Evolutionary conservation across 768 basidiomycete species (phyloP), one percentile per base, ranked within the genome.

Genomic region (Boletales sp.): DNA sequence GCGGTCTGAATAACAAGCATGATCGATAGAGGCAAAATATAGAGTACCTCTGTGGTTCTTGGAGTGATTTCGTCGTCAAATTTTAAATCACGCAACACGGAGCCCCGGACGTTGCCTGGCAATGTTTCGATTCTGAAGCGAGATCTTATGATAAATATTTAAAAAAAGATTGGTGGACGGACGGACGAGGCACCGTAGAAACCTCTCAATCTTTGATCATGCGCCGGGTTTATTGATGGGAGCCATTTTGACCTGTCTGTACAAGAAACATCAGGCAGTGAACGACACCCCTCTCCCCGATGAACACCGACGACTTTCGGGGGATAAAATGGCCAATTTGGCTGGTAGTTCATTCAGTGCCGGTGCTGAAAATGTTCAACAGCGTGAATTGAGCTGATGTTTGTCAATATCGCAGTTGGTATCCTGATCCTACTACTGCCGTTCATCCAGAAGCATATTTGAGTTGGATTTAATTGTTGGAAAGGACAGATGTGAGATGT

Each of bases 331-430:
- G 9, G 74, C 81, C 0, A 84, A 80, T 60, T 71, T 84, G 9
- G 77, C 77, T 2, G 83, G 82, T 1, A 72, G 70, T 24, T 72
- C 83, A 63, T 84, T 82, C 51, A 77, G 76, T 15, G 83, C 81
- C 18, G 83, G 80, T 0, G 73, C 76, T 1, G 81, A 80, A 47
- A 84, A 81, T 7, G 71, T 69, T 43, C 40, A 32, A 34, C 5
- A 24, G 4, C 4, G 8, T 24, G 5, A 24, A 17, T 9, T 13
- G 8, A 21, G 40, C 32, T 44, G 5, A 54, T 5, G 13, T n/a
- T 36, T 29, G 8, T 21, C 27, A 34, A 73, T 54, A 82, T 74
- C 6, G 75, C 79, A 0, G 72, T 74, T 9, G 79, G 70, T 0
- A 80, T 83, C 45, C 63, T 69, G 24, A 68, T 83, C 17, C 62